Evolutionary conservation across 805 yeast species (phyloP).

Genomic region (Saccharomycopsis sp.): DNA sequence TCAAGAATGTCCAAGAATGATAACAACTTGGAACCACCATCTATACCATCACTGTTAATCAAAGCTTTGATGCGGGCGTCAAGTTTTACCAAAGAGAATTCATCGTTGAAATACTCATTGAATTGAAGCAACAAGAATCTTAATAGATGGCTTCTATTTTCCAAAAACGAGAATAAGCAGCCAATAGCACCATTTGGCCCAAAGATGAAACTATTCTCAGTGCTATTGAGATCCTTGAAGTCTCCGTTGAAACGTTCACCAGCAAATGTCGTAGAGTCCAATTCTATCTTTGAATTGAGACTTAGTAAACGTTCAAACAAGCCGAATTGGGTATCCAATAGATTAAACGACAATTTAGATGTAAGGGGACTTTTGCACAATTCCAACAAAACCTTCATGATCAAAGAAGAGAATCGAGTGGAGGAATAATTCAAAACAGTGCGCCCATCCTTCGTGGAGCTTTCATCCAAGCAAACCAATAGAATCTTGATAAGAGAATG

Average conservation of each 20-base stretch:
- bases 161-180: constrained; percentile 52
- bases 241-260: constrained; percentile 3
- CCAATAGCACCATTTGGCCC: constrained; percentile 28
- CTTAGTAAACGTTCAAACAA: constrained; percentile 24
- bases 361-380: constrained; percentile 51
- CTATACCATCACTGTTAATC: constrained; percentile 50
- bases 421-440: constrained; percentile 32
- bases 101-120: constrained; percentile 38
- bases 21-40: constrained; percentile 62
- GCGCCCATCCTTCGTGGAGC: not conserved
- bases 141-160: constrained; percentile 49
- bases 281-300: constrained; percentile 2
- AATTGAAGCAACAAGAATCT: constrained; percentile 66
- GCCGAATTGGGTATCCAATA: constrained; percentile 39
- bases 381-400: constrained; percentile 54
- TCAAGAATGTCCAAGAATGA: constrained; percentile 65
- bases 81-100: constrained; percentile 42
- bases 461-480: constrained; percentile 31
- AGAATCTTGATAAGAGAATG: constrained; percentile 44
- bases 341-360: constrained; percentile 39
- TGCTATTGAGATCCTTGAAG: constrained; percentile 11
- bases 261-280: constrained; percentile 5
- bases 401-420: constrained; percentile 46
- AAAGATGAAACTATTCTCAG: constrained; percentile 22
- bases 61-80: constrained; percentile 44